phyloP scores from a whole-genome alignment of 192 early-diverging fungal species.

The Bifiguratus adelaidae region DNA sequence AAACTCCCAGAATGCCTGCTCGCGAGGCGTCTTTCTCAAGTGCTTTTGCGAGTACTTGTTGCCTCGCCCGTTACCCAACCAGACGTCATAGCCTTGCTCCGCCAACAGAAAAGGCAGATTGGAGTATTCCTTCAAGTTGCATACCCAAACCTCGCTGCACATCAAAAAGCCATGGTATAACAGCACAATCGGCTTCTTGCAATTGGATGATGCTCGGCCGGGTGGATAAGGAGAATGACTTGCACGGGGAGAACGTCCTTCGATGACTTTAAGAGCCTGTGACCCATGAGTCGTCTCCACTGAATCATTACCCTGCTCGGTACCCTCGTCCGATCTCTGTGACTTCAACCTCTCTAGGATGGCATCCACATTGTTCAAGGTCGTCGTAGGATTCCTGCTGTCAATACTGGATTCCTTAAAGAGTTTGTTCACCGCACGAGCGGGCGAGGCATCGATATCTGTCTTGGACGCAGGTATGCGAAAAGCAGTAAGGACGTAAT shows the following conservation, averaged over 20 bases:
- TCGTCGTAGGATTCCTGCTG: neutral
- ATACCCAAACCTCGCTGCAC: slow-evolving; percentile 89
- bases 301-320: too few relatives aligned
- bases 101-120: slow-evolving; percentile 79
- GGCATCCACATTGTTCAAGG: neutral
- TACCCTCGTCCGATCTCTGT: neutral
- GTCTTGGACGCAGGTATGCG: slow-evolving; percentile 19
- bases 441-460: neutral
- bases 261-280: neutral
- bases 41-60: slow-evolving; percentile 94
- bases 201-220: slow-evolving; percentile 7
- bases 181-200: slow-evolving; percentile 72
- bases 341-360: neutral
- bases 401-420: neutral
- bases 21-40: slow-evolving; percentile 43
- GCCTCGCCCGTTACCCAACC: slow-evolving; percentile 90
- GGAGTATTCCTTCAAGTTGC: slow-evolving; percentile 61
- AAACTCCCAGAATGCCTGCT: slow-evolving; percentile 86
- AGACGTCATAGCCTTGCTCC: slow-evolving; percentile 89
- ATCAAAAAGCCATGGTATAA: slow-evolving; percentile 95
- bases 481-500: slow-evolving; percentile 54
- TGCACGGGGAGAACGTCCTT: neutral
- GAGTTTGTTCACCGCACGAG: neutral
- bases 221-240: too few relatives aligned
- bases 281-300: too few relatives aligned